Base-by-base conservation (phyloP, 306 rosid species). In the Malus asiatica region DNA sequence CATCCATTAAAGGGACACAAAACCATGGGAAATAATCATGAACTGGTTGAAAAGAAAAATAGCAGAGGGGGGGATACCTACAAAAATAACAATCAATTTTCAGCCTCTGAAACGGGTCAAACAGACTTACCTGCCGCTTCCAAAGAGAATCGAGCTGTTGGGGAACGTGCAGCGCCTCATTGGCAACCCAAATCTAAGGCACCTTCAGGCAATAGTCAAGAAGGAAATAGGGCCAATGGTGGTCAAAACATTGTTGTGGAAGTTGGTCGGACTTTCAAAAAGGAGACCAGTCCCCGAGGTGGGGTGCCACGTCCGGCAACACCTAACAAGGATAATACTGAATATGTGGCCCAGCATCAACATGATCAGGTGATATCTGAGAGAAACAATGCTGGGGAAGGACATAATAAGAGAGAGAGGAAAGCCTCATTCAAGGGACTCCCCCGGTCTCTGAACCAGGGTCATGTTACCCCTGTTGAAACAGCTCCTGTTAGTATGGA, bases 161-260 rank as follows among this genome's bases (percentile, higher is more conserved):
- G 85, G 23, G 98, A 91, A 25, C 90, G 78, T 11, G 30, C 81
- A 73, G 80, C 14, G 13, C 79, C 96, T 79, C 97, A 93, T 66
- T 91, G 98, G 98, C 97, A 89, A 79, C 98, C 98, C 46, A 93
- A 91, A 77, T 66, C 88, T 77, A 96, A 86, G 81, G 71, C 75
- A 27, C 42, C 32, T 76, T 76, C 88, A 59, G 81, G 89, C 22
- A 81, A 75, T 82, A 79, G 65, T 81, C 90, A 83, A 69, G 82
- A 71, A 27, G 90, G 89, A 66, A 81, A 77, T 72, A 75, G 78
- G 71, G 63, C 76, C 22, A 76, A 25, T 63, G 85, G 67, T 78
- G 84, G 81, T 78, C 93, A 77, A 75, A 83, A 77, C 77, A 77
- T 66, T 67, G 80, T 80, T 58, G 75, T 73, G 25, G 91, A 83